Evolutionary conservation across 768 basidiomycete genomes (phyloP), one percentile per base, ranked within the genome.

Genomic region (Naganishia friedmannii): DNA sequence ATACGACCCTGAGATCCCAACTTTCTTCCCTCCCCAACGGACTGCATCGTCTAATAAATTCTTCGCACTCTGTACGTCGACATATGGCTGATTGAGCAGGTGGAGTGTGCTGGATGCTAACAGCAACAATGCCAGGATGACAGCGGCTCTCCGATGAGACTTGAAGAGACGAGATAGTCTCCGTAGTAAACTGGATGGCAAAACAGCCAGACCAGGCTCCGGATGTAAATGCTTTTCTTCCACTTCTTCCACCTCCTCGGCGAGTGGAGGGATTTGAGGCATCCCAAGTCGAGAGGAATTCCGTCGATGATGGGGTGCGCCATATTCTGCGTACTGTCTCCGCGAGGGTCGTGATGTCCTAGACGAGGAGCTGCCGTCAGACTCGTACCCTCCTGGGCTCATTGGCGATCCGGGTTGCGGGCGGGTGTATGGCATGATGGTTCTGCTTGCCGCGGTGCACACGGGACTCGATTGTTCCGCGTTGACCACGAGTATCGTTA

Each of bases 191-290:
- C 37, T 68, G 34, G 28, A 9, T 28, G 28, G 54, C 21, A 13
- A 55, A 39, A 53, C 45, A 73, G 71, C 45, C 69, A 72, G 42
- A 56, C 72, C 48, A 65, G 77, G 65, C 77, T 45, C 67, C 15
- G 28, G 34, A 53, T 56, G 66, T 21, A 23, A 17, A 32, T 51
- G 67, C 63, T 46, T 60, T 10, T 45, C 32, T 28, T 74, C 72
- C 5, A 32, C 39, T 45, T 65, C 66, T 9, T 66, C 67, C 6
- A 66, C 70, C 1, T 68, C 72, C 5, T 71, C 66, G 19, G 85
- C 87, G 88, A 87, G 88, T 23, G 19, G 26, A 26, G 31, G 31
- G 54, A 55, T 19, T 28, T 37, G 57, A 1, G 57, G 57, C 29
- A n/a, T 32, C 28, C 34, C 32, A 23, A 21, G 21, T 8, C 34